phyloP scores from a whole-genome alignment of 2,329 filamentous ascomycete species.

The Thielaviopsis cerberus region DNA sequence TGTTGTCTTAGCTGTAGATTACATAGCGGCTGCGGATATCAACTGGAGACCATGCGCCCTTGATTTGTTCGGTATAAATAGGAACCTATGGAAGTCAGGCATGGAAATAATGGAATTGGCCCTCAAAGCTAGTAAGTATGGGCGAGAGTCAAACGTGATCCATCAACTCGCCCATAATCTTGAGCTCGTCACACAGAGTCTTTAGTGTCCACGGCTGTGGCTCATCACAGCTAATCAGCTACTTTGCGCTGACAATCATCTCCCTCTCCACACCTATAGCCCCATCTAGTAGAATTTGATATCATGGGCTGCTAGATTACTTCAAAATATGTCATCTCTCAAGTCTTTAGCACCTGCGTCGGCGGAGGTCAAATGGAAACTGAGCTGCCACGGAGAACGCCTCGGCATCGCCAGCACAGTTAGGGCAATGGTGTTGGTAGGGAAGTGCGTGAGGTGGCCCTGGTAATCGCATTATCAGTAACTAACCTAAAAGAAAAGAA shows the following conservation, averaged over 20 bases:
- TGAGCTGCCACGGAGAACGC: conserved; percentile 43
- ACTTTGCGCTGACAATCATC: conserved; percentile 27
- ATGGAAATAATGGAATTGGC: conserved; percentile 23
- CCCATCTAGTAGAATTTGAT: conserved; percentile 29
- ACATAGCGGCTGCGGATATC: conserved; percentile 36
- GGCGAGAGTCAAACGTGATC: conserved; percentile 25
- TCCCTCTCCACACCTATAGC: conserved; percentile 8
- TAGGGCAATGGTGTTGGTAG: conserved; percentile 42
- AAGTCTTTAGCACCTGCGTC: conserved; percentile 16
- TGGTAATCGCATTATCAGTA: conserved; percentile 51
- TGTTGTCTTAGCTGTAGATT: conserved; percentile 33
- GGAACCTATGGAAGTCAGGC: conserved; percentile 29
- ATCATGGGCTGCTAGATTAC: conserved; percentile 38
- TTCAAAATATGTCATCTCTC: conserved; percentile 37
- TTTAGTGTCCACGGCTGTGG: conserved; percentile 47
- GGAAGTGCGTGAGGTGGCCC: conserved; percentile 49
- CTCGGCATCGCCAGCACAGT: too few relatives aligned
- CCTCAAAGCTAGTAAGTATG: conserved; percentile 15
- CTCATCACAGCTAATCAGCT: conserved; percentile 50
- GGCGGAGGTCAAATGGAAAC: conserved; percentile 36
- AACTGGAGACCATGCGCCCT: too few relatives aligned
- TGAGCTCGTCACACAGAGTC: conserved; percentile 29
- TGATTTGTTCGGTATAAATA: neutral
- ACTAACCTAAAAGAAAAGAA: conserved; percentile 5
- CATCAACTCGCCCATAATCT: conserved; percentile 31